Evolutionary conservation across 1,139 yeast species (phyloP), one percentile per base, ranked within the genome.

Genomic region (Protomyces macrosporus): DNA sequence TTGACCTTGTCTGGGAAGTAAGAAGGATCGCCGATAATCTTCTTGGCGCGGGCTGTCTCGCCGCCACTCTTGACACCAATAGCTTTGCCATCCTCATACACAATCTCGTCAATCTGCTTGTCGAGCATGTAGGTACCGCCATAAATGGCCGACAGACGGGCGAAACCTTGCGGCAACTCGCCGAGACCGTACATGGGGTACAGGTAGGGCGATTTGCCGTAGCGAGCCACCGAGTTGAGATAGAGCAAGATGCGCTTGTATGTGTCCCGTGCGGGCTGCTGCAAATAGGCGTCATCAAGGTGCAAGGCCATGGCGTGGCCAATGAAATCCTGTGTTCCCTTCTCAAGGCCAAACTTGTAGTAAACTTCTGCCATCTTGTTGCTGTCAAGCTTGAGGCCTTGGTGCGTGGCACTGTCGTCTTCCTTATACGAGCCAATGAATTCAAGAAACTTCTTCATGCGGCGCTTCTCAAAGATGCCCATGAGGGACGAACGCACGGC

Each of bases 301-400:
- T 96, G 91, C 67, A 93, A 82, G 6, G 98, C 99, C 98, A 93
- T 95, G 16, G 98, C 95, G 75, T 93, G 98, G 53, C 98, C 99
- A 70, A 95, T 88, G 72, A 93, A 93, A 75, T 95, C 98, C 73
- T 90, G 87, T 39, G 98, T 91, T 55, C 97, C 97, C 66, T 84
- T 83, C 72, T 95, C 98, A 67, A 93, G 83, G 7, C 98, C 96
- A 73, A 87, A 95, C 75, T 93, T 87, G 73, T 83, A 82, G 76
- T 88, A 93, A 40, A 93, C 86, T 70, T 90, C 97, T 69, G 89
- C 89, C 95, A 93, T 93, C 64, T 97, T 89, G 75, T 87, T 87
- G 68, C 80, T 82, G 76, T 93, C 97, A 71, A 95, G 81, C 74
- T 91, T 86, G 60, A 91, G 79, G 7, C 90, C 95, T 73, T 88